Conservation (phyloP, 371 early-diverging fungal genomes). For the Parasitella parasitica region DNA sequence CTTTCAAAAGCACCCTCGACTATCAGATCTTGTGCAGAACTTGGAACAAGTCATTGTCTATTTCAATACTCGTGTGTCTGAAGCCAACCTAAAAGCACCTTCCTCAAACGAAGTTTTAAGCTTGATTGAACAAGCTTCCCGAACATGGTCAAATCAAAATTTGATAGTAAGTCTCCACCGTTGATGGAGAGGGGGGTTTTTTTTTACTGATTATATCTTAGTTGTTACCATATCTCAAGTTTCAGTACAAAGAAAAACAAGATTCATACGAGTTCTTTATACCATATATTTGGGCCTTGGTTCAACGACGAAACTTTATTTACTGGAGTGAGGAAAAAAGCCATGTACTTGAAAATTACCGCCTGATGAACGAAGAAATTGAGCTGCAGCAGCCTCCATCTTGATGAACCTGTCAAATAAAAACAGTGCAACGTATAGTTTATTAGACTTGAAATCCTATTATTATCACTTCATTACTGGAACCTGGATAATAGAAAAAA, state of each 20-base stretch:
- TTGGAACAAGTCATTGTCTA: constrained; percentile 65
- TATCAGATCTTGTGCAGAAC: constrained; percentile 63
- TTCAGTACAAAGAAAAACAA: constrained; percentile 66
- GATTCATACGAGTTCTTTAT: constrained; percentile 67
- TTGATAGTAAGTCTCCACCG: constrained; percentile 43
- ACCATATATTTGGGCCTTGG: constrained; percentile 72
- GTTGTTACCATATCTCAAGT: constrained; percentile 60
- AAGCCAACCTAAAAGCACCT: constrained; percentile 67
- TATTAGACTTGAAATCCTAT: too few species aligned
- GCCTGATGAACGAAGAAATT: constrained; percentile 26
- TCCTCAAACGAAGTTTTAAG: constrained; percentile 66
- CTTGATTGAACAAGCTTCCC: constrained; percentile 63
- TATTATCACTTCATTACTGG: too few species aligned
- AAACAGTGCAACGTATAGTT: too few species aligned
- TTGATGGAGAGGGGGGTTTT: too few species aligned
- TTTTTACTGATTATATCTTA: neutral
- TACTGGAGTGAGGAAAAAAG: constrained; percentile 73
- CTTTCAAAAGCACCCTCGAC: constrained; percentile 52
- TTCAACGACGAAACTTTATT: constrained; percentile 59
- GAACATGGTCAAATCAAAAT: constrained; percentile 67
- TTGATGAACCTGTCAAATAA: too few species aligned
- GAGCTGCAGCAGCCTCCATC: neutral
- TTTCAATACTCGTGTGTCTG: constrained; percentile 62
- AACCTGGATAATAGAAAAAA: too few species aligned
- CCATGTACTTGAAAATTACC: constrained; percentile 53